Conservation (phyloP, 345 rosid species). For the Eucalyptus lansdowneana region DNA sequence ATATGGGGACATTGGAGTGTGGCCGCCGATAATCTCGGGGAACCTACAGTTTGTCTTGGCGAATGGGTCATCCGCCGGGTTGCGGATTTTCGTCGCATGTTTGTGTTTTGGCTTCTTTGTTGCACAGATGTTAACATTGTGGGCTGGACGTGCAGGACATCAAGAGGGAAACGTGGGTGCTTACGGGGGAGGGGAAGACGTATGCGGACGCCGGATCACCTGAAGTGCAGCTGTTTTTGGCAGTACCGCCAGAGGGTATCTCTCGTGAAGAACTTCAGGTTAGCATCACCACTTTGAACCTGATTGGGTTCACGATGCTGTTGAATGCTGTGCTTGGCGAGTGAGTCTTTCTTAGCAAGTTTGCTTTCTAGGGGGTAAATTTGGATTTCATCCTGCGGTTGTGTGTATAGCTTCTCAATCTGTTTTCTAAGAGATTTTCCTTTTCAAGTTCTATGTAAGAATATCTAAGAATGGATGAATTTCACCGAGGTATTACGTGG, state of each 20-base stretch:
- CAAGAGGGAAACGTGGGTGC: slow-evolving; percentile 62
- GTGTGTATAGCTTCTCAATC: neutral
- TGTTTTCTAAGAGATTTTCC: neutral
- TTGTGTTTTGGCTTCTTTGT: neutral
- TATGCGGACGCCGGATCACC: slow-evolving; percentile 79
- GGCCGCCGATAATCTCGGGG: neutral
- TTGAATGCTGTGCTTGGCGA: neutral
- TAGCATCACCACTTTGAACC: neutral
- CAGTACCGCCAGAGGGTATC: slow-evolving; percentile 59
- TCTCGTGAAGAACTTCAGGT: slow-evolving; percentile 74
- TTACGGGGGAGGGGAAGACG: slow-evolving; percentile 72
- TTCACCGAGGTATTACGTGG: neutral
- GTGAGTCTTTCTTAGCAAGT: neutral
- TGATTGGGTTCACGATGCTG: too few species aligned
- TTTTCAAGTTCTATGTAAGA: neutral
- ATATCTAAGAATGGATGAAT: neutral
- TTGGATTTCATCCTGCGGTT: neutral
- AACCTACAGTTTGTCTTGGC: neutral
- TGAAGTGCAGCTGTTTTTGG: slow-evolving; percentile 69
- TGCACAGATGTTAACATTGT: neutral
- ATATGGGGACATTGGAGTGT: neutral
- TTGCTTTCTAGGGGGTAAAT: neutral
- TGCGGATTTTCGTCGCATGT: neutral
- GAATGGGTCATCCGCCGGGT: neutral
- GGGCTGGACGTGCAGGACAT: slow-evolving; percentile 29